phyloP scores from a whole-genome alignment of 2,329 filamentous ascomycete species.

The Parafenestella ontariensis region DNA sequence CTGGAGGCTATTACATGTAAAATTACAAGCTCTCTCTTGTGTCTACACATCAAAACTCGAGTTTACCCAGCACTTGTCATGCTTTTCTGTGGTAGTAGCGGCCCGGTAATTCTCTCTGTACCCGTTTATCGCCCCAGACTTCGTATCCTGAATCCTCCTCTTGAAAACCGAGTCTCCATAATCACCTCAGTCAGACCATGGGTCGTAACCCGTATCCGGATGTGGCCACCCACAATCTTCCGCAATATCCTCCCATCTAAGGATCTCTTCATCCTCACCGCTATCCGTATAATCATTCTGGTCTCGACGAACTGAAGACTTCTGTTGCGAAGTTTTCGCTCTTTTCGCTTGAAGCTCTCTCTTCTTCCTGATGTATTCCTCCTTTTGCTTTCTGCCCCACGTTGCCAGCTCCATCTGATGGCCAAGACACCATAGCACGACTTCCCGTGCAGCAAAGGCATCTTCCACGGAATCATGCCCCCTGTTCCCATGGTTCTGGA shows the following conservation, averaged over 20 bases:
- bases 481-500: slow-evolving; percentile 1
- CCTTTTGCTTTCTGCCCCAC: slow-evolving; percentile 1
- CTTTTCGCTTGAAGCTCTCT: neutral
- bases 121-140: too few relatives aligned
- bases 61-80: too few relatives aligned
- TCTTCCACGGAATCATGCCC: slow-evolving; percentile 11
- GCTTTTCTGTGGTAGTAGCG: too few relatives aligned
- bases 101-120: too few relatives aligned
- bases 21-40: too few relatives aligned
- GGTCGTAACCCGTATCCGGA: neutral
- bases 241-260: neutral
- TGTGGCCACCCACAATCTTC: neutral
- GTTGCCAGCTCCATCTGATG: neutral
- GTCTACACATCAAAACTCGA: too few relatives aligned
- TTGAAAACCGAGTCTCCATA: neutral
- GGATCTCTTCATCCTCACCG: neutral
- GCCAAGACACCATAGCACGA: slow-evolving; percentile 7
- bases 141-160: too few relatives aligned
- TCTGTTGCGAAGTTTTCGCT: neutral
- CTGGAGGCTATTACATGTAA: too few relatives aligned
- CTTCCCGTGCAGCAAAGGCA: slow-evolving; percentile 8
- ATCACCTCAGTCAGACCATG: neutral
- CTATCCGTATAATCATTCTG: too few relatives aligned
- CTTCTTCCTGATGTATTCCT: neutral
- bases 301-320: too few relatives aligned